Evolutionary conservation across 2,329 filamentous ascomycete genomes (phyloP), one percentile per base, ranked within the genome.

Genomic region (Didymella arachidicola): DNA sequence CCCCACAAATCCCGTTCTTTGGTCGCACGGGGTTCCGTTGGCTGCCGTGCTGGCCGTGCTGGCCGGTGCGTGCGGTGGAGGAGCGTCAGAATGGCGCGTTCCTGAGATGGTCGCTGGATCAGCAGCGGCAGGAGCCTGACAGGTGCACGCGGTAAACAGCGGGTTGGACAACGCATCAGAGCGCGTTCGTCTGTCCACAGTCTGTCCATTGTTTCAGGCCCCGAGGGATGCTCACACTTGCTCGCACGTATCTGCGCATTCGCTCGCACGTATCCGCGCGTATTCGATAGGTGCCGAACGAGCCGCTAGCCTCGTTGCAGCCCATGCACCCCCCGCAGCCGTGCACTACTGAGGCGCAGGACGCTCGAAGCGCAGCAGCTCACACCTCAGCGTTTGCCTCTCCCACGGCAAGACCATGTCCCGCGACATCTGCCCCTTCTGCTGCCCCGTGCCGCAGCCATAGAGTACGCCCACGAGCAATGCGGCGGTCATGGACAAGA

Each of bases 401-500:
- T 41, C 34, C 48, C 46, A 48, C 42, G 43, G 27, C 46, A 52
- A 56, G 53, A 51, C 30, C 34, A 56, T 56, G 57, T 51, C 36
- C 57, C 52, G 51, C 56, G 51, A 47, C 39, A 32, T 49, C 47
- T 59, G 63, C 56, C 60, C 58, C 59, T 49, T 60, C 58, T 64
- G 65, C 69, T 69, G 69, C 64, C 50, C 59, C 52, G 59, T 42
- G 46, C 61, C 56, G 68, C 69, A 66, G 65, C 53, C 60, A 41
- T 72, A 68, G 60, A 56, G 44, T 45, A 51, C 62, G 51, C 45
- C 46, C 39, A 38, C 62, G 56, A 66, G 70, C 67, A 68, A 74
- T 73, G 72, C 66, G 59, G 66, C 64, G 57, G 69, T 61, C 69
- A 75, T 75, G 72, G 70, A 73, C 68, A 71, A 66, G 64, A 73